phyloP scores from a whole-genome alignment of 495 filamentous ascomycete species.

The Aspergillus sclerotiicarbonarius region DNA sequence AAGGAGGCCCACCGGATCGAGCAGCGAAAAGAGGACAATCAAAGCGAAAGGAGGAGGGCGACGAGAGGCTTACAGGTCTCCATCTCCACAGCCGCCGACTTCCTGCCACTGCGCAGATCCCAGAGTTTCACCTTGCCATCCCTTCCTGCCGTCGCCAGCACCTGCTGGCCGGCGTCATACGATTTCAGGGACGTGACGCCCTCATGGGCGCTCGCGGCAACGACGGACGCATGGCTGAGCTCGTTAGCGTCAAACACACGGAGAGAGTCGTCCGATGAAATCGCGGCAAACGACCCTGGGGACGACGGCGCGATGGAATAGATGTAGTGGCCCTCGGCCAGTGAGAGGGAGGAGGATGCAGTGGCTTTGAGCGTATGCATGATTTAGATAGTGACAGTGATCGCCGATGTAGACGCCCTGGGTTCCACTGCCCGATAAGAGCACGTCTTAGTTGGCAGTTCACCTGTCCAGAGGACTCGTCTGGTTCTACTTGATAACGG shows the following conservation, averaged over 20 bases:
- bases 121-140: slow-evolving; percentile 48
- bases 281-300: slow-evolving; percentile 42
- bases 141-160: slow-evolving; percentile 46
- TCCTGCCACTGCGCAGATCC: slow-evolving; percentile 41
- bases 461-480: too few species aligned
- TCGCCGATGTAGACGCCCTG: too few species aligned
- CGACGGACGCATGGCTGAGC: slow-evolving; percentile 35
- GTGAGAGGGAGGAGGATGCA: slow-evolving; percentile 43
- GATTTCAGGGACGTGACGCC: slow-evolving; percentile 46
- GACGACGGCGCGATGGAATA: slow-evolving; percentile 43
- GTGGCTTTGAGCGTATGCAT: slow-evolving; percentile 42
- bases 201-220: slow-evolving; percentile 33
- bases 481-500: too few species aligned
- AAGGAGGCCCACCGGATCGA: background rate
- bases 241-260: slow-evolving; percentile 45
- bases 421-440: too few species aligned
- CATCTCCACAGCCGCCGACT: slow-evolving; percentile 33
- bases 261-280: slow-evolving; percentile 58
- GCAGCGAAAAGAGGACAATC: background rate
- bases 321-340: slow-evolving; percentile 50
- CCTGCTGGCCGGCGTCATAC: slow-evolving; percentile 28
- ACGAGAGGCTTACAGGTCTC: slow-evolving; percentile 36
- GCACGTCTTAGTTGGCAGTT: too few species aligned
- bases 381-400: slow-evolving; percentile 3
- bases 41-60: slow-evolving; percentile 8